These are phyloP conservation scores for Triticum monococcum DNA, from an alignment of 176 grass and related monocot genomes.

Conservation along the genomic window DNA sequence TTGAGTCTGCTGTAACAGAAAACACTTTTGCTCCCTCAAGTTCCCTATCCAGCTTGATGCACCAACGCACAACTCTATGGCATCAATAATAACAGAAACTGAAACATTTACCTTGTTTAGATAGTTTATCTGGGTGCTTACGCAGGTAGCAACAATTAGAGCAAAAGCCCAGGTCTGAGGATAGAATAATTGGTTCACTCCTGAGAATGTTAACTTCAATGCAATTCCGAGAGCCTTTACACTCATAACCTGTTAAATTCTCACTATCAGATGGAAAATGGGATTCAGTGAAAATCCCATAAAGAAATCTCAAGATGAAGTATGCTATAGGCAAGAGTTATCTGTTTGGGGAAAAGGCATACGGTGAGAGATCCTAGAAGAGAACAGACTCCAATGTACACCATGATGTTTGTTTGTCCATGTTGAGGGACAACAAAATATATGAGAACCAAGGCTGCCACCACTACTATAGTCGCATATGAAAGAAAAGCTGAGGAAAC, in stretches of 20 bases:
- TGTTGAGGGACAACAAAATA: slow-evolving; percentile 79
- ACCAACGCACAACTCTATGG: background rate
- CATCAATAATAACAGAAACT: background rate
- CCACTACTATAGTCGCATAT: slow-evolving; percentile 71
- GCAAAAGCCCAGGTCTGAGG: slow-evolving; percentile 90
- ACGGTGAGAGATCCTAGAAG: slow-evolving; percentile 92
- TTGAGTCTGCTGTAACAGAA: background rate
- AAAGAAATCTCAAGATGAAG: slow-evolving; percentile 22
- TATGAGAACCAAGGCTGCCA: slow-evolving; percentile 72
- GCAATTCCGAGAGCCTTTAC: slow-evolving; percentile 95
- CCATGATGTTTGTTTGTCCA: slow-evolving; percentile 95
- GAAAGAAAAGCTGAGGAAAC: slow-evolving; percentile 74
- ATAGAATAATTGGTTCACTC: slow-evolving; percentile 88
- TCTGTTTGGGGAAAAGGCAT: slow-evolving; percentile 21
- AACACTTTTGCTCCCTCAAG: background rate
- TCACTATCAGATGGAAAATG: slow-evolving; percentile 29
- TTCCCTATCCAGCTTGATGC: slow-evolving; percentile 4
- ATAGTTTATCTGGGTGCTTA: slow-evolving; percentile 93
- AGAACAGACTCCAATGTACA: slow-evolving; percentile 92
- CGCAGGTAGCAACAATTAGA: slow-evolving; percentile 68
- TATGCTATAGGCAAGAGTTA: slow-evolving; percentile 6
- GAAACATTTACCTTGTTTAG: slow-evolving; percentile 66
- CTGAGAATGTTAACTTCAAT: slow-evolving; percentile 90
- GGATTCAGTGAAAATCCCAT: background rate
- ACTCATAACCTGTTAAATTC: slow-evolving; percentile 76